A percentile compares a stretch with the other conserved stretches of the same genome.
Conservation (phyloP, 2,329 filamentous ascomycete species). For the Diaporthe caulivora region DNA sequence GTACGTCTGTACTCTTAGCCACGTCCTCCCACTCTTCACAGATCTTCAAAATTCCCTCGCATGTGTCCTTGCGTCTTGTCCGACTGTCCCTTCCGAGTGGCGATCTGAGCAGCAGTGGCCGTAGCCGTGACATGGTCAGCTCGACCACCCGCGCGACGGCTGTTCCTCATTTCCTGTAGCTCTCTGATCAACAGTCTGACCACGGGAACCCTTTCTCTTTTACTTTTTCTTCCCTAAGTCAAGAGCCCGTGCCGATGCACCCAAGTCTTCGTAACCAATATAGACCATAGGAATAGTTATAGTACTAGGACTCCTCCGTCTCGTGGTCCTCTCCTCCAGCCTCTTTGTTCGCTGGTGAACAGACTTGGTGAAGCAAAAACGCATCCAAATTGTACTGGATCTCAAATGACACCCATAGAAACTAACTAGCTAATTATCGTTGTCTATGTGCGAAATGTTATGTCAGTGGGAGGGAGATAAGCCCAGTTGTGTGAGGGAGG, state of each 20-base stretch:
- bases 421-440: too few relatives aligned
- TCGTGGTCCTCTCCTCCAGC: too few relatives aligned
- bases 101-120: conserved; percentile 60
- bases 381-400: too few relatives aligned
- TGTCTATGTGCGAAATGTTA: too few relatives aligned
- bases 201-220: not conserved
- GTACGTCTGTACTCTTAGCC: conserved; percentile 60
- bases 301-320: too few relatives aligned
- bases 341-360: too few relatives aligned
- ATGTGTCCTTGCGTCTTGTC: conserved; percentile 59
- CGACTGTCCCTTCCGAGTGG: conserved; percentile 67
- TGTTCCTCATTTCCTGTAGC: conserved; percentile 54
- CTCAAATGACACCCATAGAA: too few relatives aligned
- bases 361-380: too few relatives aligned
- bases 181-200: conserved; percentile 40
- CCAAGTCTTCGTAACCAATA: not conserved
- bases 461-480: too few relatives aligned
- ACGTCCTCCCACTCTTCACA: conserved; percentile 63
- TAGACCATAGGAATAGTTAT: not conserved
- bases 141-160: conserved; percentile 66
- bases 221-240: too few relatives aligned
- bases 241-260: not conserved
- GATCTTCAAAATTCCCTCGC: conserved; percentile 61
- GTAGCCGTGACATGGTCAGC: conserved; percentile 59
- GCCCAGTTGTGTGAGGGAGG: too few relatives aligned